These are phyloP conservation scores for Argentina anserina DNA, from an alignment of 306 rosid species.

Conservation along the genomic window DNA sequence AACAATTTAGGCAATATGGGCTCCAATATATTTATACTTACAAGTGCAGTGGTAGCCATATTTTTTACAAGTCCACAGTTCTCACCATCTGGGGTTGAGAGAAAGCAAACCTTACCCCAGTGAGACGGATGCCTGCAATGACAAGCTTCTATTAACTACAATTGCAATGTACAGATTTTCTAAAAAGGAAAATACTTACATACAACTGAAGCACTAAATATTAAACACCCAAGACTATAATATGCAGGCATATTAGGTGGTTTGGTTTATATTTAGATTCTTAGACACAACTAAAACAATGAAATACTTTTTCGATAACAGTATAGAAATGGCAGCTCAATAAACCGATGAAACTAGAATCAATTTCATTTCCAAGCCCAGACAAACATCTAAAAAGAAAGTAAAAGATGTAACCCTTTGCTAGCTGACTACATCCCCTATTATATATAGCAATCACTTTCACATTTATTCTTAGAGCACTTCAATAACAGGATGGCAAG, in stretches of 20 bases:
- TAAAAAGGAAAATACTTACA: neutral
- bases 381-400: neutral
- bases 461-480: neutral
- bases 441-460: neutral
- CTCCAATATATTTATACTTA: slow-evolving; percentile 48
- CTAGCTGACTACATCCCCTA: neutral
- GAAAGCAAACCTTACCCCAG: slow-evolving; percentile 97
- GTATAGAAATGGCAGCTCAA: neutral
- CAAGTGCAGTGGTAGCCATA: slow-evolving; percentile 78
- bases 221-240: neutral
- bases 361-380: neutral
- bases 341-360: neutral
- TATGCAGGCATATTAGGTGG: neutral
- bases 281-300: slow-evolving; percentile 9
- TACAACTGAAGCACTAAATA: neutral
- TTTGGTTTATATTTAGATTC: neutral
- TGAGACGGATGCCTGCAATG: slow-evolving; percentile 95
- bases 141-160: slow-evolving; percentile 29
- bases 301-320: neutral
- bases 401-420: neutral
- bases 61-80: slow-evolving; percentile 98
- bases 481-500: neutral
- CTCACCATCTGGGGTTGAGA: slow-evolving; percentile 97
- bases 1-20: slow-evolving; percentile 42
- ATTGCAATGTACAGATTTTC: slow-evolving; percentile 4